Conservation (phyloP, 495 filamentous ascomycete species). For the Cercophora sp. region DNA sequence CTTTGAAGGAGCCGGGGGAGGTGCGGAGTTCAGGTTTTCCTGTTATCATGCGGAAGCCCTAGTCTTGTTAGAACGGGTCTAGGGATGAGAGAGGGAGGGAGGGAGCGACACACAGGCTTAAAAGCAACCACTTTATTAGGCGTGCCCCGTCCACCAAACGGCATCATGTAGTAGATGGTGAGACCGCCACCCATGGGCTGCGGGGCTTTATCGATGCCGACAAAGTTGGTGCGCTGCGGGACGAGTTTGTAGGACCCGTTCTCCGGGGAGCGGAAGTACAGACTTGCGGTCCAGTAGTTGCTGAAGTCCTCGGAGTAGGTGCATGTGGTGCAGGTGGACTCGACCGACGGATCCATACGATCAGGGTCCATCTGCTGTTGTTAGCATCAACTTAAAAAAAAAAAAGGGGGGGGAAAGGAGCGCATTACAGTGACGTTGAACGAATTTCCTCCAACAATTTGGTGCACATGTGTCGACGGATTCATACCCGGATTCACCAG, state of each 20-base stretch:
- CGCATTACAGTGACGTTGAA: constrained; percentile 15
- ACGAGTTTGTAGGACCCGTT: constrained; percentile 37
- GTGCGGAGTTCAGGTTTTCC: constrained; percentile 49
- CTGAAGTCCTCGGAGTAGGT: constrained; percentile 30
- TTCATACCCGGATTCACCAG: constrained; percentile 14
- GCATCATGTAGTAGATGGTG: constrained; percentile 37
- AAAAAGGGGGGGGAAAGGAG: neutral
- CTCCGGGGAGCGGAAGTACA: constrained; percentile 29
- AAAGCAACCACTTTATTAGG: constrained; percentile 43
- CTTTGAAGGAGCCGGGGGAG: constrained; percentile 21
- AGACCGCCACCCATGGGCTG: constrained; percentile 25
- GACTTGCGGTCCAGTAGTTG: constrained; percentile 41
- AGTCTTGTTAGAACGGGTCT: neutral
- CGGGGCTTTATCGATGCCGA: neutral
- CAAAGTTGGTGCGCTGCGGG: constrained; percentile 20
- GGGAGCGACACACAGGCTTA: constrained; percentile 14
- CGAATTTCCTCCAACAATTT: constrained; percentile 21
- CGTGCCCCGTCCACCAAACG: constrained; percentile 20
- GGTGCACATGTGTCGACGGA: constrained; percentile 19
- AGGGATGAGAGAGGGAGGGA: neutral
- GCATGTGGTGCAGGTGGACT: constrained; percentile 20
- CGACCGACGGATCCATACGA: constrained; percentile 11
- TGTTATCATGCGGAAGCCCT: constrained; percentile 66
- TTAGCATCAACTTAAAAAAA: neutral
- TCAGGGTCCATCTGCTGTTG: constrained; percentile 16